These are phyloP conservation scores for Colletotrichum orbiculare DNA, from an alignment of 2,329 filamentous ascomycete genomes.

Conservation along the genomic window DNA sequence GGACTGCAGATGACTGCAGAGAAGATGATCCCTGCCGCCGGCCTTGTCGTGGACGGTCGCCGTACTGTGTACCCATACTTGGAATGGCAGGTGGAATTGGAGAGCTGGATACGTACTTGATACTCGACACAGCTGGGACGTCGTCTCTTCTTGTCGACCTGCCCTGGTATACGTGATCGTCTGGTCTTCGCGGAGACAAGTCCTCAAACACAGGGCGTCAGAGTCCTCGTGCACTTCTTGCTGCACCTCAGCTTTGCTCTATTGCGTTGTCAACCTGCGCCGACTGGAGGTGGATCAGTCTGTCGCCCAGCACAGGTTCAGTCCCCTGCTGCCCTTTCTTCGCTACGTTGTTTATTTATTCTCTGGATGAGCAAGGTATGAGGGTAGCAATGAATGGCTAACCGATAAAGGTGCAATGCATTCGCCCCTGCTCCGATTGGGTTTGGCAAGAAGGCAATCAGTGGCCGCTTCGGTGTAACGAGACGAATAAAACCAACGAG, in stretches of 20 bases:
- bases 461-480: conserved; percentile 12
- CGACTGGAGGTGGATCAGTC: no score
- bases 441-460: background rate
- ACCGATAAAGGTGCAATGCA: no score
- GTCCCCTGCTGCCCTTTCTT: background rate
- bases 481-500: background rate
- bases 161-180: background rate
- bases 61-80: background rate
- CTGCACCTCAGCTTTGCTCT: background rate
- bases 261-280: no score
- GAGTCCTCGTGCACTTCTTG: conserved; percentile 14
- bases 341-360: no score
- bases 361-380: no score
- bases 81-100: conserved; percentile 15
- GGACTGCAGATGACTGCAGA: no score
- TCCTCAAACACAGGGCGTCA: conserved; percentile 26
- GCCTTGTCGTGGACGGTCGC: background rate
- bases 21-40: background rate
- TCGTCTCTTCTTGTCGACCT: conserved; percentile 19
- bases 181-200: conserved; percentile 19
- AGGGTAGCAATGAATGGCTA: no score
- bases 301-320: no score
- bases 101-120: conserved; percentile 1
- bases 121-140: background rate
- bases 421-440: no score